Base-by-base conservation (phyloP, 371 early-diverging fungal genomes). In the Chytridium lagenaria region DNA sequence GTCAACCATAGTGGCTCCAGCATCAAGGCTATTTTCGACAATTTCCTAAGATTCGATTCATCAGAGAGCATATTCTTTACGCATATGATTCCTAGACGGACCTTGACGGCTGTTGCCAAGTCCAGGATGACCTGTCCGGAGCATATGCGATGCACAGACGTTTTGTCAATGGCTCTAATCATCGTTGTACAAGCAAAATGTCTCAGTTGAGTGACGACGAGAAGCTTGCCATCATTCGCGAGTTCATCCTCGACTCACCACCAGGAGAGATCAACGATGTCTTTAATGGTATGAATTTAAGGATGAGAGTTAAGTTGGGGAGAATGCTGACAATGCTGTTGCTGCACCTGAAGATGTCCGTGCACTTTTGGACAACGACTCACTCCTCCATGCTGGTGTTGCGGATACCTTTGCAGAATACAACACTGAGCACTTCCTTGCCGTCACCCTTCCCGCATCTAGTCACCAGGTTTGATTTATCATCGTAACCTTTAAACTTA, bases 241-340 rank as follows among this genome's bases (percentile, higher is more conserved):
- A 84, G 31, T 93, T 98, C 72, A 83, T 98, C 34, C 83, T 91
- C 59, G 89, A 90, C 37, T 91, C 93, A 64, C 98, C 98, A 28
- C 98, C 98, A 7, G 98, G 98, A 52, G 97, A 97, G 87, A 89
- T 96, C n/a, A 92, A 92, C 79, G 95, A 97, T 79, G 96, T 98
- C 22, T 93, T 94, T 76, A 94, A 94, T 72, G 96, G 96, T 95
- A 87, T 69, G 76, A n/a, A 34, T 12, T 12, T 51, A 22, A 16
- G 2, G n/a, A n/a, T n/a, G n/a, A n/a, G n/a, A n/a, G n/a, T n/a
- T n/a, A n/a, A n/a, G n/a, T n/a, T n/a, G n/a, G n/a, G n/a, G n/a
- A n/a, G n/a, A n/a, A n/a, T n/a, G n/a, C n/a, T 12, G 16, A 1
- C 10, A 1, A 40, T 3, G 15, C 15, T 34, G 7, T 31, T 12